A percentile compares a stretch with the other conserved stretches of the same genome.
phyloP scores from a whole-genome alignment of 768 basidiomycete species.

The Galerina sulciceps region DNA sequence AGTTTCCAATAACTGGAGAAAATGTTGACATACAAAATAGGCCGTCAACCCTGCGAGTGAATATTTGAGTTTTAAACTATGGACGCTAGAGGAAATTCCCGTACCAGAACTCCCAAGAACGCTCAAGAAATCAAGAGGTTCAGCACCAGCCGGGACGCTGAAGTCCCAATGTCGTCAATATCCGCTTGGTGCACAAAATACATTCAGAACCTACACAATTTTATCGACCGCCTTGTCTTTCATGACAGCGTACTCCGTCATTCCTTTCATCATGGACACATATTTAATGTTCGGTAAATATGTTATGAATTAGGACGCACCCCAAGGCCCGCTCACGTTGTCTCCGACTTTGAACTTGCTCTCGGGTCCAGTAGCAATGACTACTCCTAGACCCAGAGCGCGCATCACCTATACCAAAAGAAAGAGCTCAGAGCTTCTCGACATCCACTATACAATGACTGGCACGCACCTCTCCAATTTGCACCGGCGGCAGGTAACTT shows the following conservation, averaged over 20 bases:
- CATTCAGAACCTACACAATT: constrained; percentile 52
- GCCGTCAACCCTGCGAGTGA: constrained; percentile 73
- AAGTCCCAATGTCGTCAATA: not conserved
- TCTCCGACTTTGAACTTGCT: constrained; percentile 68
- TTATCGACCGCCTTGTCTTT: constrained; percentile 54
- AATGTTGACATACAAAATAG: constrained; percentile 67
- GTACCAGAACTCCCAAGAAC: constrained; percentile 76
- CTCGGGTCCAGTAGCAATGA: constrained; percentile 61
- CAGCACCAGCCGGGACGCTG: constrained; percentile 63
- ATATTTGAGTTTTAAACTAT: not conserved
- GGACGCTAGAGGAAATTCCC: constrained; percentile 20
- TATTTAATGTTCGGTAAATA: not conserved
- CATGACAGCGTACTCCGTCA: constrained; percentile 76
- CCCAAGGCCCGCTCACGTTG: constrained; percentile 62
- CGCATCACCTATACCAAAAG: constrained; percentile 65
- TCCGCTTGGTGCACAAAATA: not conserved
- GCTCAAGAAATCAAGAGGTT: constrained; percentile 79
- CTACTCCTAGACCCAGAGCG: constrained; percentile 65
- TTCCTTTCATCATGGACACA: constrained; percentile 48
- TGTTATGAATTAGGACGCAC: constrained; percentile 42
- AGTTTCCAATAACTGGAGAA: not conserved
- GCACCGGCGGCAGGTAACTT: constrained; percentile 71
- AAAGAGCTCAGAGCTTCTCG: not conserved
- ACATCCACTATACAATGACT: not conserved
- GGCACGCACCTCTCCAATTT: constrained; percentile 61